Base-by-base conservation (phyloP, 768 basidiomycete genomes). In the Porpolomopsis calyptriformis region DNA sequence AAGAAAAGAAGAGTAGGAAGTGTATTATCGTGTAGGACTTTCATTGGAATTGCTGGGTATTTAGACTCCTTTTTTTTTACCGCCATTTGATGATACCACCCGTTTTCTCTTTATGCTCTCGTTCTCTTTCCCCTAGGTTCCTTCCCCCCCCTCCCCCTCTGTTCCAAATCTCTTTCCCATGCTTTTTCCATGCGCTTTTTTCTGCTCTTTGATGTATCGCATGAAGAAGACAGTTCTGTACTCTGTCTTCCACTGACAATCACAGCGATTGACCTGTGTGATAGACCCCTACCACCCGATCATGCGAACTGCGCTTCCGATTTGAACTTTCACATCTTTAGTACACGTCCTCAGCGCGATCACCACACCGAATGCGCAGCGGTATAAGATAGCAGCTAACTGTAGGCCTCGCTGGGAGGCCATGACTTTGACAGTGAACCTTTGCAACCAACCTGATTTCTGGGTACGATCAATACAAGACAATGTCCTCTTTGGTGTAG, bases 1-100 rank as follows among this genome's bases (percentile, higher is more conserved):
- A 73, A 60, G 67, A 63, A 50, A 66, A 62, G 66, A 66, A 60
- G 36, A 55, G 60, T 60, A 58, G 64, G 63, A 57, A 74, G 68
- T 88, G 85, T 76, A 71, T 83, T 64, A 77, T 87, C 71, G 74
- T 88, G 78, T 88, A 80, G 80, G 79, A 68, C 69, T 66, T 73
- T 72, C 64, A 69, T 67, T 68, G 72, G 75, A 77, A 76, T 70
- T 68, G 63, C 65, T 64, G 68, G 68, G 64, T 72, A 68, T 71
- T 76, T 85, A 81, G 80, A 81, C 71, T 75, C 72, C 73, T 68
- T 67, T 68, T 59, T 51, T 56, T 70, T 74, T 82, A 79, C 76
- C 77, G 78, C 77, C 69, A 70, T 80, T 74, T 72, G 74, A 85
- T 81, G 83, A 86, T 85, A 86, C 83, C 84, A 82, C 69, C 60